Conservation (phyloP, 257 asterid genomes). For the Haberlea rhodopensis region DNA sequence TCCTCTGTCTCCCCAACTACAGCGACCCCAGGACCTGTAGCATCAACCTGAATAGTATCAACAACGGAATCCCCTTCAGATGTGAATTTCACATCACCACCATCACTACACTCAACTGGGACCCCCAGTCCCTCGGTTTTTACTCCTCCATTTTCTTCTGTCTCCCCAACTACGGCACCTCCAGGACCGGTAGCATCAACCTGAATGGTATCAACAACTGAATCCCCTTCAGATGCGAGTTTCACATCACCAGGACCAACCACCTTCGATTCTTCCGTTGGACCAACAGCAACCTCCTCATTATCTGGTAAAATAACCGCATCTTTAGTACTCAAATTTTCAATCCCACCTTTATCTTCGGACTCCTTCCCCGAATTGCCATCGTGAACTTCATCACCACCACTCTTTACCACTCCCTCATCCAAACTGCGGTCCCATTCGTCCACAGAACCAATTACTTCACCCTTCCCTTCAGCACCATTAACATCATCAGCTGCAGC, state of each 20-base stretch:
- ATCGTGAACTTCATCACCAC: conserved; percentile 5
- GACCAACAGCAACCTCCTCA: conserved; percentile 24
- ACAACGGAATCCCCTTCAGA: conserved; percentile 41
- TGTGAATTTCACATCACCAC: conserved; percentile 25
- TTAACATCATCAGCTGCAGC: background rate
- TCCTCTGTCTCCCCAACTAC: conserved; percentile 30
- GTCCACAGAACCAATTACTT: conserved; percentile 17
- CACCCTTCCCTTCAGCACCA: conserved; percentile 8
- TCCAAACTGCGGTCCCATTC: too few relatives aligned
- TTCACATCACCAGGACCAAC: conserved; percentile 30
- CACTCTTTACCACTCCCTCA: background rate
- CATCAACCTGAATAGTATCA: conserved; percentile 30
- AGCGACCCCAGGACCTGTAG: conserved; percentile 30
- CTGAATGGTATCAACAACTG: conserved; percentile 40
- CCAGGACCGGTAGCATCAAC: conserved; percentile 42
- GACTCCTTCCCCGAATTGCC: conserved; percentile 1
- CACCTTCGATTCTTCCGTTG: conserved; percentile 22
- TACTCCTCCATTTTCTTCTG: conserved; percentile 20
- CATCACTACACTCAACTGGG: too few relatives aligned
- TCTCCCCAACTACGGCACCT: conserved; percentile 43
- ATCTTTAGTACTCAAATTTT: background rate
- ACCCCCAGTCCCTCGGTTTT: conserved; percentile 10
- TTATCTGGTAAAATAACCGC: conserved; percentile 24
- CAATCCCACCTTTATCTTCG: conserved; percentile 19
- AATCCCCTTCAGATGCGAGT: conserved; percentile 37